Evolutionary conservation across 192 early-diverging fungal species (phyloP).

Genomic region (Cetraspora pellucida): DNA sequence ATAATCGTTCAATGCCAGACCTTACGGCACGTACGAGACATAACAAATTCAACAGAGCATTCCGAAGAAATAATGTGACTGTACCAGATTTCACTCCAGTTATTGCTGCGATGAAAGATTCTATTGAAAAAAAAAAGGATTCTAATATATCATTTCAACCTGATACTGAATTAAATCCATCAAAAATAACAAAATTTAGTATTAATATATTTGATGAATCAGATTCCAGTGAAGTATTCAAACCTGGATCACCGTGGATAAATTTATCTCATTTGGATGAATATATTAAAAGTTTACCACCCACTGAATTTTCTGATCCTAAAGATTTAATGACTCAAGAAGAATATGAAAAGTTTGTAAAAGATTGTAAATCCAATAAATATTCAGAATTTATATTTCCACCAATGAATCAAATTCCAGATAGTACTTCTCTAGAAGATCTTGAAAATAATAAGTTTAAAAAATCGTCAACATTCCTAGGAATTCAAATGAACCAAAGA

Average conservation of each 20-base stretch:
- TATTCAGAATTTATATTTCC: conserved; percentile 42
- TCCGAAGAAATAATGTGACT: conserved; percentile 14
- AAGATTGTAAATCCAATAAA: background rate
- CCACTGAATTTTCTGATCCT: conserved; percentile 19
- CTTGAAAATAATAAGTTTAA: conserved; percentile 39
- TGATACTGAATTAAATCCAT: background rate
- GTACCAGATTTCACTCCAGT: conserved; percentile 7
- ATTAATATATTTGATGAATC: conserved; percentile 27
- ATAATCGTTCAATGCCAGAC: conserved; percentile 19
- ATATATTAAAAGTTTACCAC: conserved; percentile 15
- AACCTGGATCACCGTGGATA: conserved; percentile 30
- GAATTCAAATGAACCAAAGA: conserved; percentile 6
- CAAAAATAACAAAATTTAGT: conserved; percentile 28
- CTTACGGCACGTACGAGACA: background rate
- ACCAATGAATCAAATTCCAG: conserved; percentile 38
- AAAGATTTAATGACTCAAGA: conserved; percentile 33
- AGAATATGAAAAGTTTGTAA: conserved; percentile 19
- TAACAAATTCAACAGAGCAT: background rate
- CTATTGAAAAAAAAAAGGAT: background rate
- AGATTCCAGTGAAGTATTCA: conserved; percentile 18
- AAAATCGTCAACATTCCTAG: conserved; percentile 13
- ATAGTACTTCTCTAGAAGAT: conserved; percentile 37
- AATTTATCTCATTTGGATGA: conserved; percentile 20
- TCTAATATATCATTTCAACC: background rate
- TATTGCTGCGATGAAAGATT: background rate